Evolutionary conservation across 2,329 filamentous ascomycete genomes (phyloP).

Genomic region (Parasarocladium wereldwijsianum): DNA sequence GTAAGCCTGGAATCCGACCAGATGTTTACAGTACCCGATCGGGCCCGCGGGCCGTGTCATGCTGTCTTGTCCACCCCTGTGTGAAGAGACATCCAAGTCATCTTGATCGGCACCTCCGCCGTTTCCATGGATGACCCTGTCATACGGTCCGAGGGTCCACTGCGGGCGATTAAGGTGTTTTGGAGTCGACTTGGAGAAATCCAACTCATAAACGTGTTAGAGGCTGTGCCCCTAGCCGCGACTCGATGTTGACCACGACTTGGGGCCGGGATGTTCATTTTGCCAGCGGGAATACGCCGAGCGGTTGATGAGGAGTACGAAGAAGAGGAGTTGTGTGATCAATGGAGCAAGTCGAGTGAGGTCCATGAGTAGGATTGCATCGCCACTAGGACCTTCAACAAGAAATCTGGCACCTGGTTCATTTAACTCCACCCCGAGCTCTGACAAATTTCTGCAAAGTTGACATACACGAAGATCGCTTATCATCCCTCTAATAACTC

Average conservation of each 20-base stretch:
- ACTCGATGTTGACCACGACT: neutral
- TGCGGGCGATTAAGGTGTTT: neutral
- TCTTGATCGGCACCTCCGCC: neutral
- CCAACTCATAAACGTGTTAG: neutral
- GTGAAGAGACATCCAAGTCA: neutral
- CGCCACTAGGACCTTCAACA: neutral
- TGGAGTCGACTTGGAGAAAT: neutral
- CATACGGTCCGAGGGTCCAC: neutral
- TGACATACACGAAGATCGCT: neutral
- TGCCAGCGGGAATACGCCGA: neutral
- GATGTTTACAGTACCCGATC: neutral
- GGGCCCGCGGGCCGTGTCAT: neutral
- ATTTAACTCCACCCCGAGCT: neutral
- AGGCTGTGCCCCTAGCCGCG: neutral
- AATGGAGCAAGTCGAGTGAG: neutral
- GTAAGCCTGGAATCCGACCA: neutral
- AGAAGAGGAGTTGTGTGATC: neutral
- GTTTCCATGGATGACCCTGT: neutral
- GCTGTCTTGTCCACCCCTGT: neutral
- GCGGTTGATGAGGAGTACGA: neutral
- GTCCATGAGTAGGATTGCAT: no score
- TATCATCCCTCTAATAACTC: neutral
- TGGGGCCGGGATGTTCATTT: neutral
- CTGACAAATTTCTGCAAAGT: neutral
- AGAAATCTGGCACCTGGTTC: neutral